Percentiles rank a stretch among this genome's conserved stretches.
phyloP scores from a whole-genome alignment of 352 stramenopile genomes.

The Phytopythium kandeliae region DNA sequence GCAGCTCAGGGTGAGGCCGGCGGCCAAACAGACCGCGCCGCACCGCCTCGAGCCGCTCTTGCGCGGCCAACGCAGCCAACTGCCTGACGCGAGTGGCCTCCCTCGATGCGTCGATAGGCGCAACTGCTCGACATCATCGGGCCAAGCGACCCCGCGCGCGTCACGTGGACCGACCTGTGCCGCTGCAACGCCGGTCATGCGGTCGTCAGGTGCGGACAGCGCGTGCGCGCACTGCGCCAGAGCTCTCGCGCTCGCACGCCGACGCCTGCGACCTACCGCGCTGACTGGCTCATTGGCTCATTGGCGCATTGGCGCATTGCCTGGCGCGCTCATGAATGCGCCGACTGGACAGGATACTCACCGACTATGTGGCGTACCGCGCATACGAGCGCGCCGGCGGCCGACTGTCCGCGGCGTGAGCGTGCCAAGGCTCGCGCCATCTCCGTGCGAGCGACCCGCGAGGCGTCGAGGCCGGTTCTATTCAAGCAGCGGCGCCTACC shows the following conservation, averaged over 20 bases:
- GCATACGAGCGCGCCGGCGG: constrained; percentile 45
- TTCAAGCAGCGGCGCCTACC: background rate
- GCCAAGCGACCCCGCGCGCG: constrained; percentile 26
- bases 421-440: too few species aligned
- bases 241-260: too few species aligned
- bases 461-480: background rate
- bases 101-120: constrained; percentile 18
- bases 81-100: background rate
- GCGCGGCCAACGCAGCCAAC: too few species aligned
- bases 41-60: too few species aligned
- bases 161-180: constrained; percentile 58
- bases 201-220: constrained; percentile 33
- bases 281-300: too few species aligned
- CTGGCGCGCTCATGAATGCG: too few species aligned
- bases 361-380: constrained; percentile 51
- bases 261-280: too few species aligned
- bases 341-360: constrained; percentile 27
- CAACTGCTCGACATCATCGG: constrained; percentile 61
- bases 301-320: too few species aligned
- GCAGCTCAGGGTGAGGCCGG: constrained; percentile 27
- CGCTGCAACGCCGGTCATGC: constrained; percentile 41
- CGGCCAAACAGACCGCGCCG: too few species aligned
- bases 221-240: too few species aligned
- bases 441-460: too few species aligned
- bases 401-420: constrained; percentile 1